Evolutionary conservation across 78 protist genomes (phyloP).

Genomic region (Dictyostelium firmibasis): DNA sequence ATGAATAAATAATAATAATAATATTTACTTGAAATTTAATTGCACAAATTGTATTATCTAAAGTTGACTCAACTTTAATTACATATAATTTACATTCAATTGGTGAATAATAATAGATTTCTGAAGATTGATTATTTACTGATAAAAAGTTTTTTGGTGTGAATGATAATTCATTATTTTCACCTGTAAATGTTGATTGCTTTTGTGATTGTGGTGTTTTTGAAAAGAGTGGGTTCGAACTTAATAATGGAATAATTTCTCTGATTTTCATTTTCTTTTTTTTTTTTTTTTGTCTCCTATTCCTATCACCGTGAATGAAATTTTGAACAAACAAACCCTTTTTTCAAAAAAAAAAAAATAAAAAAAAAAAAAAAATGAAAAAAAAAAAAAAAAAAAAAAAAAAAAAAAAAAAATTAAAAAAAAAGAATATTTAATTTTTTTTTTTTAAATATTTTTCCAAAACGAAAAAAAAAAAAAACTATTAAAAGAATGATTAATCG

Average conservation of each 20-base stretch:
- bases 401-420: neutral
- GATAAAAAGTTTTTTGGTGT: conserved; percentile 28
- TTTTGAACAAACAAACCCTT: neutral
- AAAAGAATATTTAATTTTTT: neutral
- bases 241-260: conserved; percentile 3
- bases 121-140: conserved; percentile 31
- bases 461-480: neutral
- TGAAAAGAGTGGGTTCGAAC: conserved; percentile 20
- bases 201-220: neutral
- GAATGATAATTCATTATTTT: conserved; percentile 10
- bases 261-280: conserved; percentile 12
- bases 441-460: neutral
- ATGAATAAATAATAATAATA: neutral
- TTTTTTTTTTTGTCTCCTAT: neutral
- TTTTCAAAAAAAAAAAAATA: neutral
- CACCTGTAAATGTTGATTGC: neutral
- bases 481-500: neutral
- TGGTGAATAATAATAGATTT: conserved; percentile 37
- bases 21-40: conserved; percentile 42
- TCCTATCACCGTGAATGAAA: neutral
- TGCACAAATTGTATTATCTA: conserved; percentile 18
- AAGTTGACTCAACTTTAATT: conserved; percentile 30
- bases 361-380: neutral
- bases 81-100: conserved; percentile 1
- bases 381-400: neutral